Percentiles rank a stretch among this genome's conserved stretches.
phyloP scores from a whole-genome alignment of 768 basidiomycete species.

The Suillus tomentosus region DNA sequence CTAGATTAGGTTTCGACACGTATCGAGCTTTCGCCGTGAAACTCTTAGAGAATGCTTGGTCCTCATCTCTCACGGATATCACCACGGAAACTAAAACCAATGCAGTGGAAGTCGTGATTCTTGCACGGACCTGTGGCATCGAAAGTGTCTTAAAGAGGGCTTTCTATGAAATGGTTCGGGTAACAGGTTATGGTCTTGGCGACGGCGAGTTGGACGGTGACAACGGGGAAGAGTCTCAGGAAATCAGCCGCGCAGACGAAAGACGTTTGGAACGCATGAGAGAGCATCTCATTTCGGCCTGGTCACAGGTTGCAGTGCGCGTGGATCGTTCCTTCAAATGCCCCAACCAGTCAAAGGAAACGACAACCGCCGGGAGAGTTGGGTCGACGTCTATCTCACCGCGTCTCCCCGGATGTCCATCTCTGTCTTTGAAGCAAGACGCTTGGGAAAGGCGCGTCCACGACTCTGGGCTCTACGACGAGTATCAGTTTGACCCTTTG shows the following conservation, averaged over 20 bases:
- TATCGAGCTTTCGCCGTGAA: constrained; percentile 32
- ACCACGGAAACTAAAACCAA: constrained; percentile 16
- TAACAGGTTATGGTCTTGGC: constrained; percentile 9
- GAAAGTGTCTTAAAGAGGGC: constrained; percentile 36
- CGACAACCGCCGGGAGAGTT: not conserved
- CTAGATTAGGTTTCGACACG: constrained; percentile 33
- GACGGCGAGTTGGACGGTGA: constrained; percentile 7
- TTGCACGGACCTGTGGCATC: constrained; percentile 33
- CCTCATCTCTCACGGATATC: constrained; percentile 24
- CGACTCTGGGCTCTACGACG: constrained; percentile 27
- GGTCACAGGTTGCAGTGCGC: constrained; percentile 12
- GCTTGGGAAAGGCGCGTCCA: constrained; percentile 20
- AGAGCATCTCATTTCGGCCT: constrained; percentile 10
- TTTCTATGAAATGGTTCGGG: constrained; percentile 35
- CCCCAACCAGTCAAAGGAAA: constrained; percentile 2
- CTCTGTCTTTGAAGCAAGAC: constrained; percentile 6
- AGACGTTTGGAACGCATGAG: constrained; percentile 9
- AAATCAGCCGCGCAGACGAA: constrained; percentile 12
- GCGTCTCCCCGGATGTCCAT: not conserved
- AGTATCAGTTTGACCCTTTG: constrained; percentile 36
- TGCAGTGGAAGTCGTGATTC: constrained; percentile 33
- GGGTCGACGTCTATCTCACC: constrained; percentile 20
- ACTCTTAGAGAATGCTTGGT: constrained; percentile 35
- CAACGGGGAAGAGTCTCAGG: not conserved
- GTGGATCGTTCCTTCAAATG: constrained; percentile 9